Percentiles rank a stretch among this genome's conserved stretches.
Evolutionary conservation across 2,329 filamentous ascomycete genomes (phyloP).

Genomic region (Colletotrichum sublineola): DNA sequence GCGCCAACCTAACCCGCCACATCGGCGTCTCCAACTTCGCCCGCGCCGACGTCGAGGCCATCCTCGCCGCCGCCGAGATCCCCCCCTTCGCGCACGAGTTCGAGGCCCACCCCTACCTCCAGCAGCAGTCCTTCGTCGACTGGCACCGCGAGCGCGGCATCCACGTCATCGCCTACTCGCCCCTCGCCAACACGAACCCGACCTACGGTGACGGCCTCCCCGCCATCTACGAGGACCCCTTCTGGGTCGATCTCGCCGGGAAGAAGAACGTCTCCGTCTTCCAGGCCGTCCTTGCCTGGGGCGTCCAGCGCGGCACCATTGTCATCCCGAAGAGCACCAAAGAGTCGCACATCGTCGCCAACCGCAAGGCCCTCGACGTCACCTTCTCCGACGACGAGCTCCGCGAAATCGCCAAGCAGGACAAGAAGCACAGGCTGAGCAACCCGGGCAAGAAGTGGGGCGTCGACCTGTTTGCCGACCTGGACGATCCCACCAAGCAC

Average conservation of each 20-base stretch:
- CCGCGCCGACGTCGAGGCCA: constrained; percentile 31
- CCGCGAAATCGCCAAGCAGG: constrained; percentile 46
- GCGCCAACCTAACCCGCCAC: constrained; percentile 64
- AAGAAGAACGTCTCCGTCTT: constrained; percentile 50
- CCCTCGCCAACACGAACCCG: constrained; percentile 52
- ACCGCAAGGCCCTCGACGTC: constrained; percentile 59
- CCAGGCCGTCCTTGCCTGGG: constrained; percentile 53
- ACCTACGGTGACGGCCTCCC: constrained; percentile 49
- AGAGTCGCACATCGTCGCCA: constrained; percentile 56
- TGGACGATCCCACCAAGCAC: constrained; percentile 53
- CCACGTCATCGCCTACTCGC: constrained; percentile 52
- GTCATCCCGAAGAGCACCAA: constrained; percentile 55
- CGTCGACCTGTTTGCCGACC: constrained; percentile 54
- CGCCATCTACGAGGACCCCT: constrained; percentile 42
- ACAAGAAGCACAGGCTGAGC: constrained; percentile 51
- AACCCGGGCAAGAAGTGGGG: constrained; percentile 57
- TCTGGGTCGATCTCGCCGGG: constrained; percentile 45
- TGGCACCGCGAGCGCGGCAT: constrained; percentile 51
- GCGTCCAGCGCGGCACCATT: constrained; percentile 49
- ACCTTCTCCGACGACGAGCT: constrained; percentile 55
- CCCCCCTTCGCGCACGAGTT: constrained; percentile 47
- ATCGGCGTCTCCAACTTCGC: constrained; percentile 75
- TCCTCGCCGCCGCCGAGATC: constrained; percentile 41
- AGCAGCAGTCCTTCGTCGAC: constrained; percentile 47
- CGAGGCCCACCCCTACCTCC: constrained; percentile 72